Evolutionary conservation across 208 protist genomes (phyloP).

Genomic region (Leishmania braziliensis): DNA sequence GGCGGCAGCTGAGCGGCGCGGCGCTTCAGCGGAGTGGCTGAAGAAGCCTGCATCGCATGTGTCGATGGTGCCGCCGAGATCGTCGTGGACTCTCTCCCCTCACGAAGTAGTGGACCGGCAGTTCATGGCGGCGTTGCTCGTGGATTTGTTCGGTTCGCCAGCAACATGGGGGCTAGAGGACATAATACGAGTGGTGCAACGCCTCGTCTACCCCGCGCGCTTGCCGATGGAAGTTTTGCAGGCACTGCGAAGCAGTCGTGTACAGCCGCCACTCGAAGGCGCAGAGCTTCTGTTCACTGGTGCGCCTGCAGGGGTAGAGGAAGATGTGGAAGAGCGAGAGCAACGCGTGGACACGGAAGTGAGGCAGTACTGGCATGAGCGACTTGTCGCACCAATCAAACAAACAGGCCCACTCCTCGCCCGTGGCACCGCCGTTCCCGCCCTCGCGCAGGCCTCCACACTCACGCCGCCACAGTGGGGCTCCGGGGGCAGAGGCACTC

Average conservation of each 20-base stretch:
- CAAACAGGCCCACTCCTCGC: neutral
- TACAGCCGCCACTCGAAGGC: slow-evolving; percentile 27
- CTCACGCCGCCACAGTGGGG: neutral
- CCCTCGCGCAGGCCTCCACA: neutral
- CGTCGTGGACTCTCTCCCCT: neutral
- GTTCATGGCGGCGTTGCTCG: slow-evolving; percentile 15
- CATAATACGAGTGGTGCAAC: slow-evolving; percentile 8
- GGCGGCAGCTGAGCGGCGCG: neutral
- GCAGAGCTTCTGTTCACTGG: slow-evolving; percentile 8
- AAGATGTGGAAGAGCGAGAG: neutral
- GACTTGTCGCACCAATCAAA: slow-evolving; percentile 7
- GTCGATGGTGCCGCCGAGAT: neutral
- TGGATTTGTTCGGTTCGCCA: slow-evolving; percentile 5
- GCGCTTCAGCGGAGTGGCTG: neutral
- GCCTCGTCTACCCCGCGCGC: slow-evolving; percentile 13
- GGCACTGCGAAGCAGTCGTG: slow-evolving; percentile 3
- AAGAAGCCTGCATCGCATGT: neutral
- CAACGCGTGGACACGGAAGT: neutral
- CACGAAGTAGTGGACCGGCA: slow-evolving; percentile 12
- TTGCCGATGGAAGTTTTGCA: slow-evolving; percentile 11
- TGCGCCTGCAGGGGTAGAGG: neutral
- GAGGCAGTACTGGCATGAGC: slow-evolving; percentile 17
- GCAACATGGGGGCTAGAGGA: slow-evolving; percentile 12
- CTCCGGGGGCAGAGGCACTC: neutral
- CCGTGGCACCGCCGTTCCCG: neutral